Conservation (phyloP, 164 flowering plant species). For the Dillenia suffruticosa region DNA sequence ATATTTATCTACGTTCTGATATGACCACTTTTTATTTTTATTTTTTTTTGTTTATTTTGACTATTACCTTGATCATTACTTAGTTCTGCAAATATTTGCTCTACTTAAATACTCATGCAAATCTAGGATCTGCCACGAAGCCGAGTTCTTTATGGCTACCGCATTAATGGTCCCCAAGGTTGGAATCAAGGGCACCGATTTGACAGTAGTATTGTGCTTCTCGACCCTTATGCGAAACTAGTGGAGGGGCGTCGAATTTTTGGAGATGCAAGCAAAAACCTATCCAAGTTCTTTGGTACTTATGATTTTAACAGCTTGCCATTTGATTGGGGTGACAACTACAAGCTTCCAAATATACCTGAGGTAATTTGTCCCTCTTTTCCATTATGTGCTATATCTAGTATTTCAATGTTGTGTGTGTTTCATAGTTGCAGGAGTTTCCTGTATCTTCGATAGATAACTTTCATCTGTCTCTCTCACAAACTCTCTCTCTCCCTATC, state of each 20-base stretch:
- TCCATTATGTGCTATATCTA: no score
- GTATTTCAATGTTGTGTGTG: no score
- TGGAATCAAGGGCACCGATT: slow-evolving; percentile 92
- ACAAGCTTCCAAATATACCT: slow-evolving; percentile 75
- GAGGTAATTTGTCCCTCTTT: slow-evolving; percentile 46
- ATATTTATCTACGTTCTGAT: background rate
- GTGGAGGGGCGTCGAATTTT: slow-evolving; percentile 76
- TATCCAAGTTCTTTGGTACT: slow-evolving; percentile 68
- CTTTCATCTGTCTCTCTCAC: no score
- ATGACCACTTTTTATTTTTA: background rate
- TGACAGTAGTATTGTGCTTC: slow-evolving; percentile 59
- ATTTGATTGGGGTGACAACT: slow-evolving; percentile 86
- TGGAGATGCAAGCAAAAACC: slow-evolving; percentile 60
- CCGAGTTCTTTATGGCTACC: slow-evolving; percentile 84
- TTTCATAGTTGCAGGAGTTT: no score
- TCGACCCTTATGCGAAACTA: slow-evolving; percentile 94
- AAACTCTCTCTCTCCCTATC: no score
- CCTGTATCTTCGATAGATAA: no score
- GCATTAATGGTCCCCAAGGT: slow-evolving; percentile 76
- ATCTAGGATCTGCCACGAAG: slow-evolving; percentile 68
- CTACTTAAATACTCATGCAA: background rate
- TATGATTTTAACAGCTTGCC: slow-evolving; percentile 74
- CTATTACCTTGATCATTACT: background rate
- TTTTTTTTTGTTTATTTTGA: background rate
- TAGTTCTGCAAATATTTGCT: background rate